phyloP scores from a whole-genome alignment of 495 filamentous ascomycete species.

The Podospora pseudopauciseta region DNA sequence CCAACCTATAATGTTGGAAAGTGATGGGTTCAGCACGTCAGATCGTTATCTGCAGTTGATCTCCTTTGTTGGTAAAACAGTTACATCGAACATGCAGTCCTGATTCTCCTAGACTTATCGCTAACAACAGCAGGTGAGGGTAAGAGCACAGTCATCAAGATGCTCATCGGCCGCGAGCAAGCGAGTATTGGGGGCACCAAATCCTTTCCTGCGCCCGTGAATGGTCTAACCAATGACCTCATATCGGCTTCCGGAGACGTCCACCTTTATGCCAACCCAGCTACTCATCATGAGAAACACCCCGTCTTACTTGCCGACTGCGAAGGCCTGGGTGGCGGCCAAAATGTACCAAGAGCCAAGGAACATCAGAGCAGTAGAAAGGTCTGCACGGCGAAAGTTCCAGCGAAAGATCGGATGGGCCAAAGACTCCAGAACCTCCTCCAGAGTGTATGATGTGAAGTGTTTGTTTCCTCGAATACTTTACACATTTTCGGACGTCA shows the following conservation, averaged over 20 bases:
- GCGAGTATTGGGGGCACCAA: slow-evolving; percentile 8
- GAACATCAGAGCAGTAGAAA: slow-evolving; percentile 16
- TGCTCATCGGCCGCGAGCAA: slow-evolving; percentile 44
- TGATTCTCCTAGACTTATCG: too few relatives aligned
- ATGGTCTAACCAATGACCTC: slow-evolving; percentile 38
- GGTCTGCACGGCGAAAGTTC: background rate
- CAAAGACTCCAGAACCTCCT: slow-evolving; percentile 36
- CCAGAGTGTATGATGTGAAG: slow-evolving; percentile 42
- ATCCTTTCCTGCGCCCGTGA: slow-evolving; percentile 33
- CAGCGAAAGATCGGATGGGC: slow-evolving; percentile 36
- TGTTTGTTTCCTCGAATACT: slow-evolving; percentile 53
- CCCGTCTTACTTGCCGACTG: slow-evolving; percentile 58
- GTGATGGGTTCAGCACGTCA: slow-evolving; percentile 23
- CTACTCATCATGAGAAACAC: slow-evolving; percentile 37
- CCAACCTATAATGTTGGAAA: slow-evolving; percentile 43
- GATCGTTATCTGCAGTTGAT: slow-evolving; percentile 44
- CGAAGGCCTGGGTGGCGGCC: slow-evolving; percentile 53
- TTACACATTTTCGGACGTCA: slow-evolving; percentile 53
- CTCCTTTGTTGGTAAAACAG: slow-evolving; percentile 49
- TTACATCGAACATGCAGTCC: too few relatives aligned
- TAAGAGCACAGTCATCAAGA: slow-evolving; percentile 56
- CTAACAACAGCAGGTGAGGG: slow-evolving; percentile 42
- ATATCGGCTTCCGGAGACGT: slow-evolving; percentile 61
- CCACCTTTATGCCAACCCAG: slow-evolving; percentile 60
- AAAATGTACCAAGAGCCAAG: slow-evolving; percentile 37